phyloP scores from a whole-genome alignment of 306 rosid species.

The Castanea crenata region DNA sequence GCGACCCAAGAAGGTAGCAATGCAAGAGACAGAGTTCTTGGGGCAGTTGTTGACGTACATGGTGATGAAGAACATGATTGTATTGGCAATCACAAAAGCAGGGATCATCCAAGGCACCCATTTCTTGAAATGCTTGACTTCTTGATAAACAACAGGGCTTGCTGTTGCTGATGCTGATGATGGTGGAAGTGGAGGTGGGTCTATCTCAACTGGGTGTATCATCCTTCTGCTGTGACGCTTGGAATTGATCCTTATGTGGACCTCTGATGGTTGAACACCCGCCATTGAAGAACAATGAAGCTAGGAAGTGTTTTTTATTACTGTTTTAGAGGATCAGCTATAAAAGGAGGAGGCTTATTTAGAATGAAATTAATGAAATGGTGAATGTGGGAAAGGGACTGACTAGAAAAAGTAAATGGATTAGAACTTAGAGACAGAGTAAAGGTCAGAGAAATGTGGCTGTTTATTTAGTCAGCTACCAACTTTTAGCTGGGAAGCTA shows the following conservation, averaged over 20 bases:
- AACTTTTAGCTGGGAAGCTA: background rate
- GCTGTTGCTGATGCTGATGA: constrained; percentile 29
- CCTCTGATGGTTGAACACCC: constrained; percentile 32
- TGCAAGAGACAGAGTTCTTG: constrained; percentile 64
- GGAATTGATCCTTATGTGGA: constrained; percentile 47
- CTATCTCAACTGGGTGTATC: constrained; percentile 58
- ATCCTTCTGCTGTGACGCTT: constrained; percentile 24
- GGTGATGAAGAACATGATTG: constrained; percentile 53
- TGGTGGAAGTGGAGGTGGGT: constrained; percentile 13
- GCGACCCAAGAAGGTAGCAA: constrained; percentile 67
- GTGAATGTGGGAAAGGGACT: no score
- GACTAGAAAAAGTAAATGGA: background rate
- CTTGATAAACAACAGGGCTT: constrained; percentile 28
- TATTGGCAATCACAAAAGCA: constrained; percentile 55
- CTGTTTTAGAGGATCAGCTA: no score
- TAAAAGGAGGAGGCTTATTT: background rate
- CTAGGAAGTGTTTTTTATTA: background rate
- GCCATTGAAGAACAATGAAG: constrained; percentile 34
- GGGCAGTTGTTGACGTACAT: constrained; percentile 95
- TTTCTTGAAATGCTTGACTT: constrained; percentile 59
- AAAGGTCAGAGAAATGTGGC: background rate
- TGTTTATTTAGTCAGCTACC: background rate
- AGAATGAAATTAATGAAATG: background rate
- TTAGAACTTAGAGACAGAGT: background rate
- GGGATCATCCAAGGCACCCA: constrained; percentile 86